These are phyloP conservation scores for Pythium folliculosum DNA, from an alignment of 352 stramenopile genomes.

Conservation along the genomic window DNA sequence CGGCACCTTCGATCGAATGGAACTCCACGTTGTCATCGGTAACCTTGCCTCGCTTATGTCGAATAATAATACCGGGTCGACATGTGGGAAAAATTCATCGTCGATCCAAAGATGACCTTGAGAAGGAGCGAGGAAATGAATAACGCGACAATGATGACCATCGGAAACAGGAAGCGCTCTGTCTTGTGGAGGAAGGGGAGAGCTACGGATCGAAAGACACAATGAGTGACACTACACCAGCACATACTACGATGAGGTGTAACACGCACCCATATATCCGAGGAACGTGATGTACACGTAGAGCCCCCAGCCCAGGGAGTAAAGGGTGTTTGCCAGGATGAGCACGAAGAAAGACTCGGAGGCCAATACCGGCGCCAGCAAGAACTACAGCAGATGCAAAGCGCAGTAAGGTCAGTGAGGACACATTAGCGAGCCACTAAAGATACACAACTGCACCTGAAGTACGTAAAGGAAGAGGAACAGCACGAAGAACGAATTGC, in stretches of 20 bases:
- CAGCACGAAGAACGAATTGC: constrained; percentile 98
- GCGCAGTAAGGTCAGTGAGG: constrained; percentile 6
- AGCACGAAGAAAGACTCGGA: constrained; percentile 89
- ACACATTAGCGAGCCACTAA: too few relatives aligned
- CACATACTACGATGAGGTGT: neutral
- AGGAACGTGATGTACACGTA: constrained; percentile 99
- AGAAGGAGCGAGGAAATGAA: constrained; percentile 87
- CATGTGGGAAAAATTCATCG: constrained; percentile 73
- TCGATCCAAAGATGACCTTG: constrained; percentile 60
- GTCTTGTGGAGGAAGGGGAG: constrained; percentile 91
- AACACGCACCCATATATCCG: constrained; percentile 90
- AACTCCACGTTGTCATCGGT: neutral
- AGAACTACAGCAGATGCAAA: constrained; percentile 77
- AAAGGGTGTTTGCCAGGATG: constrained; percentile 93
- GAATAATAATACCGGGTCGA: constrained; percentile 86
- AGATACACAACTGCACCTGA: constrained; percentile 41
- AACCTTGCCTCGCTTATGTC: constrained; percentile 1
- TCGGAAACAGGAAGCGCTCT: constrained; percentile 87
- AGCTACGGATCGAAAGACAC: constrained; percentile 33
- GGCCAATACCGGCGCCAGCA: constrained; percentile 94
- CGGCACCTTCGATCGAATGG: too few relatives aligned
- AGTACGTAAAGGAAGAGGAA: constrained; percentile 96
- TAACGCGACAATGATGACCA: constrained; percentile 70
- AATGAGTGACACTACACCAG: neutral
- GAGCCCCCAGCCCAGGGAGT: constrained; percentile 91